Base-by-base conservation (phyloP, 2,329 filamentous ascomycete genomes). In the Hymenoscyphus fraxineus region DNA sequence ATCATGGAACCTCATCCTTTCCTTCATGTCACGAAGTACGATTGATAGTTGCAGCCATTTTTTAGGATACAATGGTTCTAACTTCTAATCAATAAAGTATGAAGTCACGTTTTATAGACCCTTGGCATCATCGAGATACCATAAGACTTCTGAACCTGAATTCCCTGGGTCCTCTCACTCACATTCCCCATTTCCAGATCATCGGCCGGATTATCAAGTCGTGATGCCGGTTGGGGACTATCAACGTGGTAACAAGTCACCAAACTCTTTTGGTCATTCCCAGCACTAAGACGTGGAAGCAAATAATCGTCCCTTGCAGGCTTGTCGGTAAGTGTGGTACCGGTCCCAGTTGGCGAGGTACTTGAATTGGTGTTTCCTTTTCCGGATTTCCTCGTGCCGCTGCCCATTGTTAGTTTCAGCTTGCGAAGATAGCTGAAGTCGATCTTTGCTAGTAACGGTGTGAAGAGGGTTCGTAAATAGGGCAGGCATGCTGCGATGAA, bases 401-500 rank as follows among this genome's bases (percentile, higher is more conserved):
- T 59, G 12, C 47, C 47, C 35, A 41, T 59, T 39, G 13, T 31
- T 12, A 16, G 32, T 19, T 41, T 41, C 12, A 27, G 32, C 12
- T 15, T 15, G 6, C 16, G 9, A 22, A 59, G 35, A 44, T 16
- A 39, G 19, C 57, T 16, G 9, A 59, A 41, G 13, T 41, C 35
- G 7, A 59, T 41, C 13, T 41, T 39, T 19, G 12, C 39, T 6
- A 59, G 35, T 6, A 66, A 12, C 7, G 56, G 47, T 19, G 47
- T 61, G 44, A 58, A 64, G 22, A 66, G 59, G 1, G 64, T 59
- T 13, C 64, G 64, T 5, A 63, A 60, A 13, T 62, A 44, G 2
- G 64, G 64, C 4, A 66, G 56, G 60, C 62, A 66, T 2, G 64
- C 58, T 2, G 64, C 64, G 31, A 66, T 64, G 32, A 66, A 51